A percentile compares a stretch with the other conserved stretches of the same genome.
Evolutionary conservation across 805 yeast genomes (phyloP).

Genomic region (Komagataella mondaviorum): DNA sequence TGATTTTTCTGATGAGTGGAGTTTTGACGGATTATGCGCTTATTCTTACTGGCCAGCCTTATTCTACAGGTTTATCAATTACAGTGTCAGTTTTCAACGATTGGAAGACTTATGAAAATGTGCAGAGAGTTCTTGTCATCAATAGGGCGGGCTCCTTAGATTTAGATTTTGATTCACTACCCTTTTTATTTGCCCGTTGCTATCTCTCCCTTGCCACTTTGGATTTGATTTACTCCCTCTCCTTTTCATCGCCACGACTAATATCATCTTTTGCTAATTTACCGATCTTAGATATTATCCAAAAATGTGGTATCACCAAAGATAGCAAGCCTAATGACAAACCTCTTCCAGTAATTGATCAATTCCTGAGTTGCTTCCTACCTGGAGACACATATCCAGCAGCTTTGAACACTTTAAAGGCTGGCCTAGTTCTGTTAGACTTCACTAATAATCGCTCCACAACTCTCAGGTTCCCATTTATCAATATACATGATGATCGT

Average conservation of each 20-base stretch:
- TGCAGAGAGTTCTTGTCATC: conserved; percentile 6
- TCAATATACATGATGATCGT: background rate
- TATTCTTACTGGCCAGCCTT: conserved; percentile 44
- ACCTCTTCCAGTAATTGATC: conserved; percentile 7
- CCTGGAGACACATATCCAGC: background rate
- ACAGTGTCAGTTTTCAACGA: conserved; percentile 45
- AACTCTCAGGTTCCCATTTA: conserved; percentile 1
- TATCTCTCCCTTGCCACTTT: conserved; percentile 32
- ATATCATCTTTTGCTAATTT: conserved; percentile 9
- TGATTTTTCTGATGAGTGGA: conserved; percentile 23
- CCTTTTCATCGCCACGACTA: conserved; percentile 28
- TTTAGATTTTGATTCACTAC: conserved; percentile 1
- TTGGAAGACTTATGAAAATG: conserved; percentile 31
- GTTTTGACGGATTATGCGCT: conserved; percentile 40
- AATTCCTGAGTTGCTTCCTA: background rate
- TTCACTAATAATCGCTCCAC: background rate
- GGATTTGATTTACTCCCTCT: conserved; percentile 37
- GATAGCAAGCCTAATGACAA: conserved; percentile 4
- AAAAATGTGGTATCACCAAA: conserved; percentile 5
- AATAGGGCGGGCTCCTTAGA: background rate
- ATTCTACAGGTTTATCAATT: conserved; percentile 41
- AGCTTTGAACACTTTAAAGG: conserved; percentile 4
- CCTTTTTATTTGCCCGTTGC: conserved; percentile 3
- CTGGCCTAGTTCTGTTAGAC: conserved; percentile 8
- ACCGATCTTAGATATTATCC: conserved; percentile 9